Evolutionary conservation across 352 stramenopile species (phyloP), one percentile per base, ranked within the genome.

Genomic region (Albugo candida): DNA sequence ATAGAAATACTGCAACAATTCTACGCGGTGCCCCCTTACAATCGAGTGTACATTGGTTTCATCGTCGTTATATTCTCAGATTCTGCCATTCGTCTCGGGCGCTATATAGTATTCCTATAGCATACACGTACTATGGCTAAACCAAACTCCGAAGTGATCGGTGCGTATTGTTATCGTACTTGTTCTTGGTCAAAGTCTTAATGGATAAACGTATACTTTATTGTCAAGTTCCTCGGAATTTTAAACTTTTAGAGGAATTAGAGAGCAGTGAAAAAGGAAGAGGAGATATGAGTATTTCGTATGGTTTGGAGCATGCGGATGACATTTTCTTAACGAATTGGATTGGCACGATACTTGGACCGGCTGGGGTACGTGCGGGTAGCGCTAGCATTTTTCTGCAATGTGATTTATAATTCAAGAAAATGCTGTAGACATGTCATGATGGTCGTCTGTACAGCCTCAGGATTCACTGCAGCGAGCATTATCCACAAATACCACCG

Each of bases 251-350:
- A 52, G 84, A 95, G 60, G 84, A 95, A 63, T 64, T 95, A 52
- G 84, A 95, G 53, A 86, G 67, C 58, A 83, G 74, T 31, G 84
- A 95, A 58, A 95, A 95, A 63, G 84, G 84, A 24, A 77, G 87
- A 58, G 81, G 83, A 44, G 83, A 95, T 68, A 93, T 94, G 79
- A 95, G 79, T 65, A 92, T 95, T 47, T 93, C 78, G 64, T 94
- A 93, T 54, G 94, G 94, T 37, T 74, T 98, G 41, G 91, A 97
- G 49, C 84, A 97, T 60, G 74, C 73, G 42, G 88, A 95, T 52
- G 94, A 98, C 70, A 98, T 97, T 58, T 98, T 98, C 67, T 77
- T 98, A 52, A 95, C 85, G 56, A 92, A 96, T 60, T 98, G 94
- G 94, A 97, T 98, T 63, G 94, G 87, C 53, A 95, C 91, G 34